phyloP scores from a whole-genome alignment of 441 rosid genomes.

The Euphorbia schlechtendalii region DNA sequence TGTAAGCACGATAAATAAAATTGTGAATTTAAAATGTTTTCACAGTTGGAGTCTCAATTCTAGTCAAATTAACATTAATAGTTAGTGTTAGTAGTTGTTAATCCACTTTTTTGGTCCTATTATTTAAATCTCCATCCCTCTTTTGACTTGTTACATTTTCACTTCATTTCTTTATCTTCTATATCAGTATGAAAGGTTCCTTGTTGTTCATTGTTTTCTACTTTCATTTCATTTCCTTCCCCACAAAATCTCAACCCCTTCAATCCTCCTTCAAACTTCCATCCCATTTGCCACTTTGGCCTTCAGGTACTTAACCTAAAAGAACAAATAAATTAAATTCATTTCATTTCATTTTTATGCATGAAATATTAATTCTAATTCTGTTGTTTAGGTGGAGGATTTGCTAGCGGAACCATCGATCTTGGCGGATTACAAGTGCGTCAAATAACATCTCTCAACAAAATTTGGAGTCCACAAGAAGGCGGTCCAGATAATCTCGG shows the following conservation, averaged over 20 bases:
- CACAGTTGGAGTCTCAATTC: no score
- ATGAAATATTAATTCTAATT: not conserved
- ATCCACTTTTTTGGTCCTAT: not conserved
- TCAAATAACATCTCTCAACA: constrained; percentile 49
- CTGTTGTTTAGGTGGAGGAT: constrained; percentile 41
- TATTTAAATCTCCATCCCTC: not conserved
- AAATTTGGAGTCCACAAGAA: constrained; percentile 59
- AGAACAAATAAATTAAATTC: no score
- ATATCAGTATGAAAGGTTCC: not conserved
- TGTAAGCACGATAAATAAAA: no score
- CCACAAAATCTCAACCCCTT: not conserved
- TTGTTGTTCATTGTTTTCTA: not conserved
- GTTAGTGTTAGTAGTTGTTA: not conserved
- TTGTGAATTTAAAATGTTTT: no score
- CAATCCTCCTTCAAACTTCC: not conserved
- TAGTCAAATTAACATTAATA: not conserved
- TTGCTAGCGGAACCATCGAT: constrained; percentile 55
- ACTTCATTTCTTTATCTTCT: not conserved
- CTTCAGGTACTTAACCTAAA: constrained; percentile 7
- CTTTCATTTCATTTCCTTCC: not conserved
- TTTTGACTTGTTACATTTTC: not conserved
- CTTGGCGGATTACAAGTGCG: constrained; percentile 65
- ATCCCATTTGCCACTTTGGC: not conserved
- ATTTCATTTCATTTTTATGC: not conserved
- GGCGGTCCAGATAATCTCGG: constrained; percentile 74